These are phyloP conservation scores for Microascus cirrosus DNA, from an alignment of 2,329 filamentous ascomycete species.

Conservation along the genomic window DNA sequence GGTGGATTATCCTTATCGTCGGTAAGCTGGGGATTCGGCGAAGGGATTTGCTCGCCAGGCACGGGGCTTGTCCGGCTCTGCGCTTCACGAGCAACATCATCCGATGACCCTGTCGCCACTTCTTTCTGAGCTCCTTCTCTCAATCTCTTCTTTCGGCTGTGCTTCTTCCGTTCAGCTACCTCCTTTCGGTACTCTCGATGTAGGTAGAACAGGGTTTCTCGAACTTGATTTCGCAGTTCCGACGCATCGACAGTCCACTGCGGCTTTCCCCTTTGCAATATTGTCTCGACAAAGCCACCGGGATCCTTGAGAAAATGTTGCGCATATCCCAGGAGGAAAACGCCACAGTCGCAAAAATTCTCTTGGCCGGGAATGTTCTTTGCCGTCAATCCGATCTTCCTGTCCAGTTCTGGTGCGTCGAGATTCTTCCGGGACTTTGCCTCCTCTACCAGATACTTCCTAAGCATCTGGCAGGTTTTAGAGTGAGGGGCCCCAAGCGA, in stretches of 20 bases:
- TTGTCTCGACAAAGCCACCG: constrained; percentile 52
- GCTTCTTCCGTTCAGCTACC: constrained; percentile 22
- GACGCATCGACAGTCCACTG: constrained; percentile 44
- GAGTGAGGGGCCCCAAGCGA: constrained; percentile 61
- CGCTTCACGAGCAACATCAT: neutral
- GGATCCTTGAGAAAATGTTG: constrained; percentile 71
- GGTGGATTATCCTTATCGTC: neutral
- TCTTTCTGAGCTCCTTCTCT: constrained; percentile 13
- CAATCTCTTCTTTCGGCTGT: constrained; percentile 19
- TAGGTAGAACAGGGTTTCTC: constrained; percentile 52
- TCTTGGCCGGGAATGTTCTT: constrained; percentile 66
- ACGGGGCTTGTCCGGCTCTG: neutral
- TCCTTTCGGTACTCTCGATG: constrained; percentile 25
- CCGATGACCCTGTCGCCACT: constrained; percentile 1
- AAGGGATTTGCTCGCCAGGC: neutral
- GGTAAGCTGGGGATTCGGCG: neutral
- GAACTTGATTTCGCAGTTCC: constrained; percentile 52
- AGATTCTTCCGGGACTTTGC: constrained; percentile 47
- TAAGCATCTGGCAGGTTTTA: constrained; percentile 55
- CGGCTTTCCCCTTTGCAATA: constrained; percentile 48
- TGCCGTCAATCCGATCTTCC: constrained; percentile 49
- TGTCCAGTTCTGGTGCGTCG: constrained; percentile 21
- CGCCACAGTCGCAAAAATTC: constrained; percentile 82
- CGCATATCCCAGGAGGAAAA: constrained; percentile 78
- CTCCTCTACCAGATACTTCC: constrained; percentile 67